phyloP scores from a whole-genome alignment of 805 yeast genomes.

The Kuraishia ogatae region DNA sequence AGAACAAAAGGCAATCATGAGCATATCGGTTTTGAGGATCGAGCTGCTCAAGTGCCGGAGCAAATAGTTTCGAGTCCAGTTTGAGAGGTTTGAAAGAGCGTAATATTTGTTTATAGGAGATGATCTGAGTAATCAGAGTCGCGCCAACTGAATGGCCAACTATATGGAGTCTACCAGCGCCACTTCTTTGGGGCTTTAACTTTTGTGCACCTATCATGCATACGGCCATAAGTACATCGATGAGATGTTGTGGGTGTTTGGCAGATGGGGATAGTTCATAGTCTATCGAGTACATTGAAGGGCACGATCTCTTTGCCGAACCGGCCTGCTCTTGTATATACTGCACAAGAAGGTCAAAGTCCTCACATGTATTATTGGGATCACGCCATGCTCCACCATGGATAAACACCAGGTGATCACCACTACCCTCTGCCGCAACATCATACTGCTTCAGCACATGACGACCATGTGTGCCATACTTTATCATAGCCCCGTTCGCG shows the following conservation, averaged over 20 bases:
- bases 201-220: constrained; percentile 5
- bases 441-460: constrained; percentile 12
- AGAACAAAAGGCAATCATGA: not conserved
- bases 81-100: not conserved
- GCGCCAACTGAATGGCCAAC: constrained; percentile 85
- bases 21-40: not conserved
- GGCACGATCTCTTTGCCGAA: constrained; percentile 1
- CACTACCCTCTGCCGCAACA: not conserved
- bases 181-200: not conserved
- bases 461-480: constrained; percentile 4
- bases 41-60: not conserved
- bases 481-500: not conserved
- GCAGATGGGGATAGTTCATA: constrained; percentile 61
- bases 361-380: constrained; percentile 48
- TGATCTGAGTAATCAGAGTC: constrained; percentile 48
- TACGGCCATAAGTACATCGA: constrained; percentile 45
- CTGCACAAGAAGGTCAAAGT: constrained; percentile 30
- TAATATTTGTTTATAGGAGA: constrained; percentile 16
- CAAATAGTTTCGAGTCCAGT: not conserved
- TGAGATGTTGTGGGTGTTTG: constrained; percentile 51
- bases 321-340: constrained; percentile 12
- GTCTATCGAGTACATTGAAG: constrained; percentile 35
- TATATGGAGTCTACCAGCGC: constrained; percentile 17
- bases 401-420: constrained; percentile 29
- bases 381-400: constrained; percentile 94